These are phyloP conservation scores for Torulaspora franciscae DNA, from an alignment of 805 yeast genomes.

Conservation along the genomic window DNA sequence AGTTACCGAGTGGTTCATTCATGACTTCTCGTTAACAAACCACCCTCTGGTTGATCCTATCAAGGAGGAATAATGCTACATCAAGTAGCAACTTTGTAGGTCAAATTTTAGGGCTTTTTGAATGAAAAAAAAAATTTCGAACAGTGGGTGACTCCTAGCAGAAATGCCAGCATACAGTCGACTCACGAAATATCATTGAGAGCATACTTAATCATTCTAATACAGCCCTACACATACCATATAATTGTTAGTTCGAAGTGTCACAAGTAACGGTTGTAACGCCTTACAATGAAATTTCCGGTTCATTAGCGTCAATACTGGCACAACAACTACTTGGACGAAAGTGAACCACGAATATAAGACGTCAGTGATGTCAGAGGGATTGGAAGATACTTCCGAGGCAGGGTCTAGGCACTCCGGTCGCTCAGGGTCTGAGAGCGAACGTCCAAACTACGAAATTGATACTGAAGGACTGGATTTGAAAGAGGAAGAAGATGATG, in stretches of 20 bases:
- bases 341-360: too few species aligned
- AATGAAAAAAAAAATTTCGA: too few species aligned
- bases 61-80: background rate
- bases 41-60: background rate
- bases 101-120: background rate
- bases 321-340: too few species aligned
- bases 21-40: too few species aligned
- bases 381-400: background rate
- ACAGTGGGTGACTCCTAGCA: too few species aligned
- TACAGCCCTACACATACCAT: too few species aligned
- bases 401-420: background rate
- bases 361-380: background rate
- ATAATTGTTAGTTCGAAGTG: background rate
- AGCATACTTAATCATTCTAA: too few species aligned
- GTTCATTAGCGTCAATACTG: background rate
- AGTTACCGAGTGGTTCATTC: too few species aligned
- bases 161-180: too few species aligned
- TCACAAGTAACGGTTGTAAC: background rate
- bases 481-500: slow-evolving; percentile 34
- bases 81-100: background rate
- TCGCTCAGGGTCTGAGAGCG: slow-evolving; percentile 23
- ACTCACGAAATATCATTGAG: too few species aligned
- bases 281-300: background rate
- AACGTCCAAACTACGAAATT: slow-evolving; percentile 26
- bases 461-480: slow-evolving; percentile 33